These are phyloP conservation scores for Globisporangium emineosum DNA, from an alignment of 352 stramenopile genomes.

Conservation along the genomic window DNA sequence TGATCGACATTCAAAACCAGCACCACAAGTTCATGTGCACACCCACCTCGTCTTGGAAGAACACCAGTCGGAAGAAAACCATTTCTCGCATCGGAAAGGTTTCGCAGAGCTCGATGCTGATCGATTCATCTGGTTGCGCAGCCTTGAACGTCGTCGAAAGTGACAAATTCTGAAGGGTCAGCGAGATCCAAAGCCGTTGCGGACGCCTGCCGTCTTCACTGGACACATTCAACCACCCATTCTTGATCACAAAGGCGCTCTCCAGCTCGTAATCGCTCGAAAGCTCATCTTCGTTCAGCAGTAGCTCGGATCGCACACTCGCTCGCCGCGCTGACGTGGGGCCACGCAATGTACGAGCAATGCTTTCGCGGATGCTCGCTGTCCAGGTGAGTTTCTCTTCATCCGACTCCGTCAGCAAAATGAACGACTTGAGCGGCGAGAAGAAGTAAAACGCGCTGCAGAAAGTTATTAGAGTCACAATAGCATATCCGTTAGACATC, in stretches of 20 bases:
- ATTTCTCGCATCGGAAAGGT: conserved; percentile 45
- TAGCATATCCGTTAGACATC: background rate
- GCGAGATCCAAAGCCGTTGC: conserved; percentile 72
- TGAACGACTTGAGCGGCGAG: conserved; percentile 85
- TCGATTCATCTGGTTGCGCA: conserved; percentile 58
- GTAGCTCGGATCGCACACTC: conserved; percentile 56
- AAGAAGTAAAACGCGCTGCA: conserved; percentile 82
- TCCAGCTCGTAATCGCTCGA: conserved; percentile 62
- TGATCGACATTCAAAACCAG: conserved; percentile 12
- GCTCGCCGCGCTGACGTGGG: conserved; percentile 41
- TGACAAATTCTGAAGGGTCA: conserved; percentile 71
- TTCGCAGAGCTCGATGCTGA: conserved; percentile 60
- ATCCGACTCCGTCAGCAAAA: conserved; percentile 66
- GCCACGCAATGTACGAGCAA: conserved; percentile 51
- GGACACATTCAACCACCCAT: conserved; percentile 79
- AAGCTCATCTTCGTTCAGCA: conserved; percentile 63
- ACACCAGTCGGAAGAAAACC: conserved; percentile 56
- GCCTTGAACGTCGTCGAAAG: conserved; percentile 66
- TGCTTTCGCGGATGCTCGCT: conserved; percentile 55
- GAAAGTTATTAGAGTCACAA: background rate
- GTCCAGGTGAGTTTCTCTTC: conserved; percentile 67
- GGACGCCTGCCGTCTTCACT: conserved; percentile 30
- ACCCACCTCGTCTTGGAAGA: conserved; percentile 30
- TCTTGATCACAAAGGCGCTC: conserved; percentile 81
- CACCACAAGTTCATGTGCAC: background rate